Conservation (phyloP, 768 basidiomycete genomes). For the Russula emetica region DNA sequence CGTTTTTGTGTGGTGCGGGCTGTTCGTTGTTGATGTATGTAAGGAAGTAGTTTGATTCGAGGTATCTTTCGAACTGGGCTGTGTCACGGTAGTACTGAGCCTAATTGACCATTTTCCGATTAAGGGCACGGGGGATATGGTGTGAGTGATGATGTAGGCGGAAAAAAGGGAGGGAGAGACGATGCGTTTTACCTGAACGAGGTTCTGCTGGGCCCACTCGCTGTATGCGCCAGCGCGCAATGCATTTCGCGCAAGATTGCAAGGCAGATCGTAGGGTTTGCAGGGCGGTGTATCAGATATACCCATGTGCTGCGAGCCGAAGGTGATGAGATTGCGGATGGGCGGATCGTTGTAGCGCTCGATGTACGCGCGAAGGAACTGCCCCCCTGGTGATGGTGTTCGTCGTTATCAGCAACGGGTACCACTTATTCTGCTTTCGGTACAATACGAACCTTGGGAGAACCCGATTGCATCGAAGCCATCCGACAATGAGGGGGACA, state of each 20-base stretch:
- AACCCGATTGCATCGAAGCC: constrained; percentile 88
- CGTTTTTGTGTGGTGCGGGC: constrained; percentile 45
- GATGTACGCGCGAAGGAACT: constrained; percentile 79
- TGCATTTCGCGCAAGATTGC: constrained; percentile 60
- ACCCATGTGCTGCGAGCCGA: constrained; percentile 86
- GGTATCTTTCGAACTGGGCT: constrained; percentile 51
- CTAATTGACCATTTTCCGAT: constrained; percentile 35
- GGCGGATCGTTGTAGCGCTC: constrained; percentile 71
- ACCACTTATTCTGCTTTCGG: not conserved
- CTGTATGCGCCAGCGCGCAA: constrained; percentile 65
- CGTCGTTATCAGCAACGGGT: not conserved
- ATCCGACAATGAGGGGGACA: constrained; percentile 46
- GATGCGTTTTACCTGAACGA: constrained; percentile 52
- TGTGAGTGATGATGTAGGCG: not conserved
- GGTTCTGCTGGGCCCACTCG: constrained; percentile 69
- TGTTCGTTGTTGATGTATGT: constrained; percentile 76
- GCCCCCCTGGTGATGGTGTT: constrained; percentile 51
- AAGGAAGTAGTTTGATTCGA: constrained; percentile 60
- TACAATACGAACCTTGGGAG: constrained; percentile 59
- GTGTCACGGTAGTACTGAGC: constrained; percentile 88
- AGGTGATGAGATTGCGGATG: constrained; percentile 76
- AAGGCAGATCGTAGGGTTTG: constrained; percentile 59
- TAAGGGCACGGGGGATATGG: too few species aligned
- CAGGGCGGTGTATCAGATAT: constrained; percentile 72
- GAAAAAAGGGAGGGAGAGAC: not conserved